Conservation (phyloP, 805 yeast genomes). For the Metschnikowia continentalis region DNA sequence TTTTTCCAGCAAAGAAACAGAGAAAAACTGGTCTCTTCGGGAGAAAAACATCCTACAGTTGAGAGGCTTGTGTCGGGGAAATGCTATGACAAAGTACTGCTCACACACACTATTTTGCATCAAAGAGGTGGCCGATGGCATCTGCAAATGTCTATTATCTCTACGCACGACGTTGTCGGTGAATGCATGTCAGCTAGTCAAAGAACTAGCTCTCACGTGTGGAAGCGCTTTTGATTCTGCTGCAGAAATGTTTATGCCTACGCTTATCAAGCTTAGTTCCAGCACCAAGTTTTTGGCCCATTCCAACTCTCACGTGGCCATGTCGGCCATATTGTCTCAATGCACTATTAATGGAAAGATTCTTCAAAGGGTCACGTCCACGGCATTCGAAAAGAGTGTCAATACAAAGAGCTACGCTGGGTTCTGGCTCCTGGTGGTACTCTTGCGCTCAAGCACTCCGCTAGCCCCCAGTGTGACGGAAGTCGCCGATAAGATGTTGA, state of each 20-base stretch:
- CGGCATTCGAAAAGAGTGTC: slow-evolving; percentile 64
- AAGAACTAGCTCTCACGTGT: slow-evolving; percentile 54
- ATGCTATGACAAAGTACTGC: slow-evolving; percentile 37
- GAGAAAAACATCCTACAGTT: slow-evolving; percentile 57
- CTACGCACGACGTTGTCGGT: slow-evolving; percentile 79
- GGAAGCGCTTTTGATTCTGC: slow-evolving; percentile 41
- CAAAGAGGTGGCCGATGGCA: slow-evolving; percentile 43
- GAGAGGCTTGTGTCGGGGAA: slow-evolving; percentile 60
- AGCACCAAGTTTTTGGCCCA: slow-evolving; percentile 64
- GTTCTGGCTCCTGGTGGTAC: slow-evolving; percentile 60
- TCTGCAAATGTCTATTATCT: slow-evolving; percentile 64
- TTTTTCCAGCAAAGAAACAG: slow-evolving; percentile 78
- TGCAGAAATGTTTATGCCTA: slow-evolving; percentile 46
- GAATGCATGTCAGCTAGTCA: slow-evolving; percentile 71
- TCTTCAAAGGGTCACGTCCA: slow-evolving; percentile 44
- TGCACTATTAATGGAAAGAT: slow-evolving; percentile 51
- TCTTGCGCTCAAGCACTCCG: slow-evolving; percentile 46
- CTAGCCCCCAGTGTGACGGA: slow-evolving; percentile 27
- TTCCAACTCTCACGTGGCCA: slow-evolving; percentile 50
- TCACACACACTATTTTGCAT: slow-evolving; percentile 33
- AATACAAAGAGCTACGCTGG: slow-evolving; percentile 69
- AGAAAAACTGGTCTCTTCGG: slow-evolving; percentile 76
- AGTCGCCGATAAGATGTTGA: slow-evolving; percentile 45
- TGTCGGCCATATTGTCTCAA: slow-evolving; percentile 52
- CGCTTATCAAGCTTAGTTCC: slow-evolving; percentile 50